phyloP scores from a whole-genome alignment of 306 rosid genomes.

The Arachis hypogaea region DNA sequence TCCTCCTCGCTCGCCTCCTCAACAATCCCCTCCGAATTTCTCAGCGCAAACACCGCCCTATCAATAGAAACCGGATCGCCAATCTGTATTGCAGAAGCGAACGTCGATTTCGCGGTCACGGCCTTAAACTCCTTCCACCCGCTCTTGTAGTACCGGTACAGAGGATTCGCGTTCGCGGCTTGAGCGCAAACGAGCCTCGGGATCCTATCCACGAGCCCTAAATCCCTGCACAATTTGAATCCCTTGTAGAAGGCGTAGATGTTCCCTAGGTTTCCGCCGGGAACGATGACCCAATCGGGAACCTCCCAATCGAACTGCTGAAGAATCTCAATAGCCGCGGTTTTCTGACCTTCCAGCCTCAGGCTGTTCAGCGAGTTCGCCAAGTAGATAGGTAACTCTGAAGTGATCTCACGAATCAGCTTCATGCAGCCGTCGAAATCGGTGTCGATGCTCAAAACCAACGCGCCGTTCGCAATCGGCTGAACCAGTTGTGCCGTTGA shows the following conservation, averaged over 20 bases:
- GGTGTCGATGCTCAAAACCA: conserved; percentile 72
- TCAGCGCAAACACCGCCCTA: conserved; percentile 74
- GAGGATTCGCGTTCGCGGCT: conserved; percentile 81
- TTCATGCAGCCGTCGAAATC: conserved; percentile 94
- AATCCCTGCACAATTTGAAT: conserved; percentile 77
- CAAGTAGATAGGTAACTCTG: conserved; percentile 76
- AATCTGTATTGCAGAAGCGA: conserved; percentile 84
- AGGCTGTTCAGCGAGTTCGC: conserved; percentile 80
- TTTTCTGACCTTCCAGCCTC: conserved; percentile 82
- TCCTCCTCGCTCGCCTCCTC: conserved; percentile 87
- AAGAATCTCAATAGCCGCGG: conserved; percentile 80
- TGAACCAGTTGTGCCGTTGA: conserved; percentile 83
- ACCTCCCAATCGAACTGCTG: conserved; percentile 91
- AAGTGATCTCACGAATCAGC: conserved; percentile 70
- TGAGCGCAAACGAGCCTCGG: conserved; percentile 86
- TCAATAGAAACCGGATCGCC: conserved; percentile 90
- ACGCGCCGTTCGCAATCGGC: conserved; percentile 77
- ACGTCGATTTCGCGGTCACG: conserved; percentile 62
- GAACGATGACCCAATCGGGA: conserved; percentile 88
- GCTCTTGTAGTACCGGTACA: conserved; percentile 64
- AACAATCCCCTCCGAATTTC: conserved; percentile 71
- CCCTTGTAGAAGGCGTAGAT: conserved; percentile 89
- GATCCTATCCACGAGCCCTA: conserved; percentile 71
- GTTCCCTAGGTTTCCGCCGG: conserved; percentile 79
- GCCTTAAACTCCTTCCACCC: conserved; percentile 70